These are phyloP conservation scores for Exophiala alcalophila DNA, from an alignment of 2,329 filamentous ascomycete genomes.

Conservation along the genomic window DNA sequence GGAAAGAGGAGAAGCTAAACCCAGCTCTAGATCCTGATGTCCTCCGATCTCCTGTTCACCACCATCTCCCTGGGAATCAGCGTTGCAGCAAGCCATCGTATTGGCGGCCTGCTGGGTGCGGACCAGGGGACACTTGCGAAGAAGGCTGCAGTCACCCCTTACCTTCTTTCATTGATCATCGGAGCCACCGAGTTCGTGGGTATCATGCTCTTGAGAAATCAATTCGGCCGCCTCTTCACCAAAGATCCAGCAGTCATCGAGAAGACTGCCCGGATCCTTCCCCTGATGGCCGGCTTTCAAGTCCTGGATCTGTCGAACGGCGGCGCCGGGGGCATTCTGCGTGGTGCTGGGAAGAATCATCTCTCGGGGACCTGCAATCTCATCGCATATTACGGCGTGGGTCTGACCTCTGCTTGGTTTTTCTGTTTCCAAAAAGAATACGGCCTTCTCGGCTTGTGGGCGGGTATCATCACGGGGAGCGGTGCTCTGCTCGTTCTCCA, in stretches of 20 bases:
- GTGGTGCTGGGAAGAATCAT: conserved; percentile 19
- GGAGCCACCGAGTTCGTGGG: conserved; percentile 14
- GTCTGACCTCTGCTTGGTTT: conserved; percentile 22
- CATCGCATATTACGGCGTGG: conserved; percentile 21
- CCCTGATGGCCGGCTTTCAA: conserved; percentile 21
- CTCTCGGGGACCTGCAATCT: conserved; percentile 17
- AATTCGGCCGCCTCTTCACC: conserved; percentile 16
- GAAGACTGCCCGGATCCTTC: conserved; percentile 12
- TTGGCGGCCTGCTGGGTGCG: conserved; percentile 15
- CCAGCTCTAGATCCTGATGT: conserved; percentile 18
- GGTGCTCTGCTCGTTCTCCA: conserved; percentile 22
- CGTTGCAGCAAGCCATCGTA: conserved; percentile 15
- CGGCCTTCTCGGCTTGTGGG: conserved; percentile 28
- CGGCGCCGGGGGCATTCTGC: conserved; percentile 16
- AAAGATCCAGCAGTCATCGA: conserved; percentile 11
- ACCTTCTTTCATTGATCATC: conserved; percentile 15
- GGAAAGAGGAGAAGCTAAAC: not conserved
- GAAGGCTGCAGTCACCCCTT: conserved; percentile 8
- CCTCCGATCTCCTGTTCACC: conserved; percentile 20
- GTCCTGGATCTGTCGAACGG: conserved; percentile 21
- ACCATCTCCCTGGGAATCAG: conserved; percentile 18
- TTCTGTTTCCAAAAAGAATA: conserved; percentile 22
- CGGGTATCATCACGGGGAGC: conserved; percentile 25
- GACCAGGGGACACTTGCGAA: conserved; percentile 3
- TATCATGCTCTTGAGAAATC: conserved; percentile 10